These are phyloP conservation scores for Mycena haematopus DNA, from an alignment of 768 basidiomycete species.

Conservation along the genomic window DNA sequence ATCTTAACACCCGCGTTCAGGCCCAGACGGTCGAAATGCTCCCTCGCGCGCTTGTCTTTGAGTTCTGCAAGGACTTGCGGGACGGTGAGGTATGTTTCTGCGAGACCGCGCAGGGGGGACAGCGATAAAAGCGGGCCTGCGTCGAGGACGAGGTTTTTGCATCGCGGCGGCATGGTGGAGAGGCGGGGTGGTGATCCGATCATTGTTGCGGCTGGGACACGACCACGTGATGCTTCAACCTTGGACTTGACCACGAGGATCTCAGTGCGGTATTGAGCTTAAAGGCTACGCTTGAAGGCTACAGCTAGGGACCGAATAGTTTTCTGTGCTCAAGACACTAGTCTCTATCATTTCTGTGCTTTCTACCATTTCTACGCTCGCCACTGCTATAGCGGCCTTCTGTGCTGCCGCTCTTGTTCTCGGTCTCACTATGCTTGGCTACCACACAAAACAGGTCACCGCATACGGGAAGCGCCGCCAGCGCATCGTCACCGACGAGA, in stretches of 20 bases:
- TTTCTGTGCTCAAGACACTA: not conserved
- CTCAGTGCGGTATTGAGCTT: not conserved
- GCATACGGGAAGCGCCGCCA: slow-evolving; percentile 69
- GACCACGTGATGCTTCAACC: not conserved
- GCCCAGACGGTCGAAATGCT: slow-evolving; percentile 83
- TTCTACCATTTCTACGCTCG: slow-evolving; percentile 26
- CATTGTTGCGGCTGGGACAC: not conserved
- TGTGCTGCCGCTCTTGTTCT: slow-evolving; percentile 25
- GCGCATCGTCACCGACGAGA: slow-evolving; percentile 60
- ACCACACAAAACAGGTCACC: slow-evolving; percentile 69
- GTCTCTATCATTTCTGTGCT: not conserved
- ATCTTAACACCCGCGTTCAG: slow-evolving; percentile 79
- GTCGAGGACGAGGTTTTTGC: slow-evolving; percentile 88
- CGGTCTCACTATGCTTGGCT: slow-evolving; percentile 54
- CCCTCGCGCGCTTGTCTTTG: slow-evolving; percentile 84
- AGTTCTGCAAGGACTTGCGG: slow-evolving; percentile 91
- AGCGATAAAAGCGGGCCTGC: slow-evolving; percentile 91
- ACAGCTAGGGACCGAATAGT: not conserved
- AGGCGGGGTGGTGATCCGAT: not conserved
- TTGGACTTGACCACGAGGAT: not conserved
- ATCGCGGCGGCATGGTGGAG: slow-evolving; percentile 43
- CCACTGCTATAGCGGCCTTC: slow-evolving; percentile 30
- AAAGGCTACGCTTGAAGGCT: too few relatives aligned
- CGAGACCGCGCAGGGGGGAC: slow-evolving; percentile 87
- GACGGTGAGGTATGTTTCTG: slow-evolving; percentile 84